Evolutionary conservation across 139 green algal species (phyloP).

Genomic region (Micractinium sp.): DNA sequence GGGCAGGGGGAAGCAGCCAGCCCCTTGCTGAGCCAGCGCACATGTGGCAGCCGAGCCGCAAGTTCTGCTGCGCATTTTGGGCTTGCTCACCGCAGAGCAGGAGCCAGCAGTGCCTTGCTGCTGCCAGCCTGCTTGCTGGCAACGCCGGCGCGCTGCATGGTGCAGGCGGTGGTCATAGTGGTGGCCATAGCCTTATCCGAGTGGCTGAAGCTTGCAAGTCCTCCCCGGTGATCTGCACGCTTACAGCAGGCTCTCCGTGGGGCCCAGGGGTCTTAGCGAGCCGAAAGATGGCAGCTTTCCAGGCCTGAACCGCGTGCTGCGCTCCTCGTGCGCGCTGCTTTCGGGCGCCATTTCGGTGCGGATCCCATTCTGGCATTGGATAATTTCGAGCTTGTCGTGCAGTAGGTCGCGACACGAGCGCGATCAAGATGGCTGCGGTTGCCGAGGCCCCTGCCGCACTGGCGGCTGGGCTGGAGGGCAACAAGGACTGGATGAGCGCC

Average conservation of each 20-base stretch:
- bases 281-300: not conserved
- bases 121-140: not conserved
- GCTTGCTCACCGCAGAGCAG: constrained; percentile 7
- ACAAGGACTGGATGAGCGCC: not conserved
- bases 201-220: too few relatives aligned
- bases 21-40: not conserved
- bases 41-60: not conserved
- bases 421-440: not conserved
- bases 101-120: not conserved
- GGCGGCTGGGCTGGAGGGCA: constrained; percentile 5
- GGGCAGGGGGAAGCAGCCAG: not conserved
- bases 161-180: not conserved
- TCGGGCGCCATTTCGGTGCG: too few relatives aligned
- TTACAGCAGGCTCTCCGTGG: too few relatives aligned
- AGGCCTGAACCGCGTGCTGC: not conserved
- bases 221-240: too few relatives aligned
- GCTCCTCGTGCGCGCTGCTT: not conserved
- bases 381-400: not conserved
- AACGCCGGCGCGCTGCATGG: constrained; percentile 9
- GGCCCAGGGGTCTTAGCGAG: not conserved
- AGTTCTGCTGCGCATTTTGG: too few relatives aligned
- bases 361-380: not conserved
- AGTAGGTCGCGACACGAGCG: not conserved
- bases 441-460: not conserved
- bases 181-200: too few relatives aligned